Base-by-base conservation (phyloP, 192 early-diverging fungal species). In the Coemansia biformis region DNA sequence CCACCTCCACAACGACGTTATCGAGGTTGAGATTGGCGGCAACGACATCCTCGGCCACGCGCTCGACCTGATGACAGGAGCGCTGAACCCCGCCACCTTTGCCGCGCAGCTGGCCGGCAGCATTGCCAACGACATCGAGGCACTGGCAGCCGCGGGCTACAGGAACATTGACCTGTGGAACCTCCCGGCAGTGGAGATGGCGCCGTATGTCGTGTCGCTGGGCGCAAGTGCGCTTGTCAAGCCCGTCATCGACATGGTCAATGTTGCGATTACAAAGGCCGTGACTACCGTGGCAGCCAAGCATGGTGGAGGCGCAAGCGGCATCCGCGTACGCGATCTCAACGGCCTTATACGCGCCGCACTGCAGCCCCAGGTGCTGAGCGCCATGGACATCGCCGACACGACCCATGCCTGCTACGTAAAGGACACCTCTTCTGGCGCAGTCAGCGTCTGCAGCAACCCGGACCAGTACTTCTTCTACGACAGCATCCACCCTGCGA, bases 101-200 rank as follows among this genome's bases (percentile, higher is more conserved):
- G 62, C 62, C 0, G 10, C 42, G 1, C 14, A 59, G 22, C 22
- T 74, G 8, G 54, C 55, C 7, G 24, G 32, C n/a, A 46, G 38
- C 14, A 63, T 74, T 31, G 49, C 56, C 9, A 30, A 41, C 10
- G 71, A 67, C 17, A 44, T 66, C 21, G 44, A 63, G 24, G 28
- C 33, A 5, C 43, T 74, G 2, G 29, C 55, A 16, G 43, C 28
- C 26, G 63, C 64, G 5, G 71, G 71, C 10, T 74, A 74, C 51
- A 66, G 59, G 36, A 66, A 67, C 35, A 63, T 74, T 30, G 28
- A 41, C 35, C 31, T 74, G 47, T 74, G 71, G 71, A 74, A 66
- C 24, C 33, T 74, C 17, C 71, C 71, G 0, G 58, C 64, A 0
- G 41, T 63, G 10, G 54, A 67, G 19, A 57, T 51, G 30, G 47